phyloP scores from a whole-genome alignment of 2,329 filamentous ascomycete genomes.

The Emydomyces testavorans region DNA sequence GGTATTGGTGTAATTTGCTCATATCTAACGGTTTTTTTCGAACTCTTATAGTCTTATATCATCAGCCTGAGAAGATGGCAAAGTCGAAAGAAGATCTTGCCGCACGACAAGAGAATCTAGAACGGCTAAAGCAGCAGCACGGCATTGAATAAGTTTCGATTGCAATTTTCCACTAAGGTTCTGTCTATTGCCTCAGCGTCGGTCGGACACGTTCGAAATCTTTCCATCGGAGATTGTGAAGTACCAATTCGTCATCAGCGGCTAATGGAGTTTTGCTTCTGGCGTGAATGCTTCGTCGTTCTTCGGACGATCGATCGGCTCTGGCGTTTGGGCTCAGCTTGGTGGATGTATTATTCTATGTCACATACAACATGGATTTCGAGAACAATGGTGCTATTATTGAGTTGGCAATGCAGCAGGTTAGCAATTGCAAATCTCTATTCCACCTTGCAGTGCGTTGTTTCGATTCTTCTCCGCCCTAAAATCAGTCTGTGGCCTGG shows the following conservation, averaged over 20 bases:
- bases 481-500: neutral
- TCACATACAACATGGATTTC: conserved; percentile 7
- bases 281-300: conserved; percentile 1
- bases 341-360: neutral
- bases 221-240: neutral
- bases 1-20: neutral
- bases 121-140: conserved; percentile 94
- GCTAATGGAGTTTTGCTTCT: conserved; percentile 3
- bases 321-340: conserved; percentile 3
- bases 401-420: conserved; percentile 2
- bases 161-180: neutral
- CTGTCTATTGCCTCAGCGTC: neutral
- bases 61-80: conserved; percentile 66
- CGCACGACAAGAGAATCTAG: conserved; percentile 90
- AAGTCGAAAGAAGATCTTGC: conserved; percentile 90
- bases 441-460: neutral
- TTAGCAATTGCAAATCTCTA: conserved; percentile 5
- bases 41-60: conserved; percentile 53
- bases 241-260: neutral
- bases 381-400: neutral
- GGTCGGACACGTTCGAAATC: neutral
- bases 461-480: neutral
- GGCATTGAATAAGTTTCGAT: conserved; percentile 76
- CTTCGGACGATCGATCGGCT: neutral
- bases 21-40: neutral